Base-by-base conservation (phyloP, 2,329 filamentous ascomycete species). In the Pseudocercospora eumusae region DNA sequence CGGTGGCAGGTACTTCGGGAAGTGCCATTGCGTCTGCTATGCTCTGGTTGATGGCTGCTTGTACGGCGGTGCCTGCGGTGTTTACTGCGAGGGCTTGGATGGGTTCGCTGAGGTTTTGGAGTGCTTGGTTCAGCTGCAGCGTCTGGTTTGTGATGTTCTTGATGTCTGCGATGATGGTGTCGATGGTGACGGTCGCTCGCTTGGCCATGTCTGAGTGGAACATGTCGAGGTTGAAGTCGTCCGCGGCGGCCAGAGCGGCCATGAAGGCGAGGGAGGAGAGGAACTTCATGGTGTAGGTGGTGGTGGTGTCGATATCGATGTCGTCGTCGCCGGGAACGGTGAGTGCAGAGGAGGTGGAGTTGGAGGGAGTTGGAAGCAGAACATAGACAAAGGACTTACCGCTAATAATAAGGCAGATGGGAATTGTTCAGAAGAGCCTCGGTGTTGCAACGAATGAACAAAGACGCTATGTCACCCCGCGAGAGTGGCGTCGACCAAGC, bases 101-200 rank as follows among this genome's bases (percentile, higher is more conserved):
- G 11, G 55, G 31, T 21, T 36, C 44, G 36, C 23, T 56, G 25
- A 62, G 56, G 56, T 56, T 58, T 9, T 59, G 33, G 25, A 42
- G 47, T 10, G 18, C 27, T 23, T 40, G 23, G 25, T 27, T 33
- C 31, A 59, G 23, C 9, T 33, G 28, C 20, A 54, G 10, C 9
- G 60, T 59, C 3, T 56, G 49, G 42, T 55, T 56, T 15, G 60
- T 62, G 56, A 62, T 62, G 60, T 62, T 62, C 28, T 56, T n/a
- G 49, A 62, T 53, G 28, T 62, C 47, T 21, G 27, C 20, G 49
- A 62, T 62, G 56, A 62, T 62, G 9, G 49, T 62, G 56, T 62
- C 56, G 42, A 62, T 59, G 18, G 36, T 59, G 18, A 44, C 47
- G 25, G 45, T 44, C 23, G 56, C 23, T 28, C 55, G 55, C 55